phyloP scores from a whole-genome alignment of 352 stramenopile genomes.

The Phytophthora colocasiae region DNA sequence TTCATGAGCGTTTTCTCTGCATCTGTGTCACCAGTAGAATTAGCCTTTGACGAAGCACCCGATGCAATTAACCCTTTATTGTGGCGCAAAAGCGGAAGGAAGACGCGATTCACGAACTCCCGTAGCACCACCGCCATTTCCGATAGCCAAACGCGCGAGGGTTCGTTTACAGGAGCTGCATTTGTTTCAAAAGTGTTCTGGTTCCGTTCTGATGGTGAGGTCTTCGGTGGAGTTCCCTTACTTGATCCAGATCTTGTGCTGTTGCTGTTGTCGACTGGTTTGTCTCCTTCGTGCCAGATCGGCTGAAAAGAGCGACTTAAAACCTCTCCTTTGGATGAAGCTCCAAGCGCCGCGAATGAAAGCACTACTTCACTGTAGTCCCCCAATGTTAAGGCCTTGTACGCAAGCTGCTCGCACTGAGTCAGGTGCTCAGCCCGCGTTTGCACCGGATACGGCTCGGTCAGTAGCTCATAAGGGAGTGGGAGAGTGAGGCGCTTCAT shows the following conservation, averaged over 20 bases:
- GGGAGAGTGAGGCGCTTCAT: constrained; percentile 74
- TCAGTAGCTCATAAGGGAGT: constrained; percentile 61
- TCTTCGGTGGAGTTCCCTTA: constrained; percentile 2
- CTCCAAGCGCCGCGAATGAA: constrained; percentile 54
- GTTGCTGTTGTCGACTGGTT: constrained; percentile 8
- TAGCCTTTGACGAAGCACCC: not conserved
- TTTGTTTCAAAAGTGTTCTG: not conserved
- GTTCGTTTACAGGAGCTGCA: not conserved
- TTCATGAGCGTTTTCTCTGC: not conserved
- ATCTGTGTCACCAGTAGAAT: not conserved
- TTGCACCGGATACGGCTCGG: constrained; percentile 63
- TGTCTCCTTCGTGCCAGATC: constrained; percentile 42
- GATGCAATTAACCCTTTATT: not conserved
- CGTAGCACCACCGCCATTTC: constrained; percentile 23
- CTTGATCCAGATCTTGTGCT: constrained; percentile 7
- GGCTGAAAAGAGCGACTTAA: constrained; percentile 49
- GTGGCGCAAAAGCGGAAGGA: constrained; percentile 40
- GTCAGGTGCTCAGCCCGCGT: constrained; percentile 58
- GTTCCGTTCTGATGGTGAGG: not conserved
- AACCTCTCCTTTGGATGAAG: constrained; percentile 35
- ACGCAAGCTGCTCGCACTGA: constrained; percentile 55
- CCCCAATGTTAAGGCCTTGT: constrained; percentile 48
- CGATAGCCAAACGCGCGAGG: constrained; percentile 19
- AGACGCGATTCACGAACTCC: constrained; percentile 40
- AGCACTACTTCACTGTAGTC: constrained; percentile 51